Base-by-base conservation (phyloP, 176 grass and related monocot genomes). In the Rhynchospora breviuscula region DNA sequence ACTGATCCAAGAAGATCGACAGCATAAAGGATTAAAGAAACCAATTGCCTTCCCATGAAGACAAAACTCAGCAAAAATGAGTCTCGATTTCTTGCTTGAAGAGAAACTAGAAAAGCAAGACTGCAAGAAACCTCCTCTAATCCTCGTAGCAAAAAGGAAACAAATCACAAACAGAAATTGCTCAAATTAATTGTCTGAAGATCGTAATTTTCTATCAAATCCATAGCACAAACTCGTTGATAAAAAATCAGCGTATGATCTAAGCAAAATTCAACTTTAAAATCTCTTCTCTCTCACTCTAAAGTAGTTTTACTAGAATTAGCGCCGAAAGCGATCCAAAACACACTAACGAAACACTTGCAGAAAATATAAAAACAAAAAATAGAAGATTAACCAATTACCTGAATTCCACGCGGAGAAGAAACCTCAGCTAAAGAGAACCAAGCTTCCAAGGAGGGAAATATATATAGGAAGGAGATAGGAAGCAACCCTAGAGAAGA, bases 341-440 rank as follows among this genome's bases (percentile, higher is more conserved):
- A 40, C 7, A 35, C 7, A 70, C 25, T 6, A 80, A 35, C 14
- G 52, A 80, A 79, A 79, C 21, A 23, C 2, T 57, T 26, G 14
- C 35, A 10, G 8, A 79, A 31, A 74, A 18, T 0, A 48, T 3
- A 8, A 72, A 11, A 17, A 44, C 33, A 26, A 81, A 19, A 46
- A 45, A 48, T 14, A 47, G 10, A 53, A 31, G 7, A 66, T 53
- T 10, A 63, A 54, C 23, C 26, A 10, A 46, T 52, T 25, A 82
- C 80, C 73, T 78, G 21, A 33, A 21, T 54, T 60, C 56, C 69
- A 63, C 54, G 70, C 70, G 70, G 23, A 65, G 53, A 76, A 85
- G 83, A 78, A 85, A 45, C 22, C 45, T 48, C 61, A 10, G 26
- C 35, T 40, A 79, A 79, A 52, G 46, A 79, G 53, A 69, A 51